These are phyloP conservation scores for Umbelopsis ramanniana DNA, from an alignment of 192 early-diverging fungal genomes.

Conservation along the genomic window DNA sequence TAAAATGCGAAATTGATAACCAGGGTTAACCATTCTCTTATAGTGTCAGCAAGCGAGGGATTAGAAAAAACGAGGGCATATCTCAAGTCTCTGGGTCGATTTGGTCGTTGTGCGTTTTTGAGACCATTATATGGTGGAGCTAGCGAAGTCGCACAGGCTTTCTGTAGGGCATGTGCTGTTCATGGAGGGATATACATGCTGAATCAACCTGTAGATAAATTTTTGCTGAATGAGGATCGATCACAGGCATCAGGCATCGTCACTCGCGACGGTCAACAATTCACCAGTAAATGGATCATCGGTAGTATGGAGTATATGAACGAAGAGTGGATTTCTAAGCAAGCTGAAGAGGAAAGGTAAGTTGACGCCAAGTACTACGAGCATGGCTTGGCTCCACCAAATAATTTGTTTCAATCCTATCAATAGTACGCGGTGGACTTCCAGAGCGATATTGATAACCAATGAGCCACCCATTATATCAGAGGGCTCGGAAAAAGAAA, in stretches of 20 bases:
- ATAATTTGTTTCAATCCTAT: not conserved
- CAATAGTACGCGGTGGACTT: constrained; percentile 2
- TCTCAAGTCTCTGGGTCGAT: constrained; percentile 82
- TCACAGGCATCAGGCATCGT: constrained; percentile 45
- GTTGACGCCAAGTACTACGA: too few species aligned
- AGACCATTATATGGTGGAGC: constrained; percentile 86
- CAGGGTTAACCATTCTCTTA: not conserved
- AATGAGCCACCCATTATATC: not conserved
- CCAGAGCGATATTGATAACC: constrained; percentile 25
- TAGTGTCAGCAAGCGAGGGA: constrained; percentile 65
- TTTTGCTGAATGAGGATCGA: constrained; percentile 42
- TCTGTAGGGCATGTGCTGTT: constrained; percentile 90
- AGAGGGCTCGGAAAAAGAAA: constrained; percentile 18
- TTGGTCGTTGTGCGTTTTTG: constrained; percentile 81
- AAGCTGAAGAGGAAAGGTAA: constrained; percentile 33
- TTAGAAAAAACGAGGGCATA: constrained; percentile 69
- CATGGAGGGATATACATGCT: constrained; percentile 91
- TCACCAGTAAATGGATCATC: constrained; percentile 52
- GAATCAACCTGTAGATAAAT: constrained; percentile 49
- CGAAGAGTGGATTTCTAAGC: constrained; percentile 34
- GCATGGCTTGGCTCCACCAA: not conserved
- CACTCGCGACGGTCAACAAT: constrained; percentile 43
- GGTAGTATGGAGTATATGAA: constrained; percentile 60
- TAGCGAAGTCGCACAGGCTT: constrained; percentile 88
- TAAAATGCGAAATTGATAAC: not conserved